Conservation (phyloP, 148 eudicot genomes). For the Polygonum maritimum region DNA sequence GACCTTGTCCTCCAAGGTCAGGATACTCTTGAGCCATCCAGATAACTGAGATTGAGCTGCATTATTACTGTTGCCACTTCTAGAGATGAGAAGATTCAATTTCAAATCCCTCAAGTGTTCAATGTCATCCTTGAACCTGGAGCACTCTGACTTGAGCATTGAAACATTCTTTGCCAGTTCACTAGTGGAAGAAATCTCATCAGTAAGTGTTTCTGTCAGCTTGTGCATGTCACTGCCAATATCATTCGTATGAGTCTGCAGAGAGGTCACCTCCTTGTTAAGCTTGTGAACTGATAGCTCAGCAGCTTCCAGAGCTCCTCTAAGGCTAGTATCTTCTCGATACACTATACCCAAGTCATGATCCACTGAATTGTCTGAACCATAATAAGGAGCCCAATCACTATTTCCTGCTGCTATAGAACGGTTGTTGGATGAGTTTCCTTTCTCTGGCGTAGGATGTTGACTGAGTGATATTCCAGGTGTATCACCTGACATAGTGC, state of each 20-base stretch:
- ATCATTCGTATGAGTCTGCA: constrained; percentile 59
- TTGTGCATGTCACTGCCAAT: constrained; percentile 59
- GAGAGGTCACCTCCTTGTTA: constrained; percentile 51
- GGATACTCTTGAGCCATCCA: constrained; percentile 41
- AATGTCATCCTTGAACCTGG: constrained; percentile 57
- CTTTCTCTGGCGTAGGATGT: constrained; percentile 38
- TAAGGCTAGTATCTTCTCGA: constrained; percentile 65
- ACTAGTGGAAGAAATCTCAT: constrained; percentile 57
- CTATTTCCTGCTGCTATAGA: constrained; percentile 28
- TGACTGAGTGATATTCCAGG: constrained; percentile 31
- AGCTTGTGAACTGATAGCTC: constrained; percentile 62
- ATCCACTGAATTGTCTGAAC: constrained; percentile 42
- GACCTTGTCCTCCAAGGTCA: constrained; percentile 45
- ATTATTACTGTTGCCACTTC: constrained; percentile 16
- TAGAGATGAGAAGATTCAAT: constrained; percentile 24
- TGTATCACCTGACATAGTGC: constrained; percentile 40
- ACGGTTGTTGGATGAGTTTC: constrained; percentile 31
- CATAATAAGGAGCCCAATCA: constrained; percentile 48
- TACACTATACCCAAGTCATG: constrained; percentile 45
- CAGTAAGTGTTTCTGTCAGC: constrained; percentile 37
- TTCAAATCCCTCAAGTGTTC: constrained; percentile 43
- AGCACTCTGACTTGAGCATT: constrained; percentile 61
- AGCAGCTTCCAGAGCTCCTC: constrained; percentile 56
- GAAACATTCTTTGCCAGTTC: constrained; percentile 63
- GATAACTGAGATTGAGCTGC: constrained; percentile 15